Evolutionary conservation across 257 asterid genomes (phyloP).

Genomic region (Datura wrightii): DNA sequence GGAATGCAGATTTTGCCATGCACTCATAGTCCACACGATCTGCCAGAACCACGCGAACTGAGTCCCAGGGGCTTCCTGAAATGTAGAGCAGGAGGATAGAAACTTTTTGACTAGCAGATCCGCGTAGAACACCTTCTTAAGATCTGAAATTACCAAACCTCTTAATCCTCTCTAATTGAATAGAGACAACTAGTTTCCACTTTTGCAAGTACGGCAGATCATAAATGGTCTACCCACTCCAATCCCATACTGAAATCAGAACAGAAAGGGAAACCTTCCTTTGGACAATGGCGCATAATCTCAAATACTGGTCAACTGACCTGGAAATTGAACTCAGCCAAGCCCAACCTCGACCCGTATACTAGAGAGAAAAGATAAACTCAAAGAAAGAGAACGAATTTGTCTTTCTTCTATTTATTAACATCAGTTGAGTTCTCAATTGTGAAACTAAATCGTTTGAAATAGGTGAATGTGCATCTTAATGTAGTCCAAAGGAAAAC

Average conservation of each 20-base stretch:
- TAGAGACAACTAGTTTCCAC: constrained; percentile 9
- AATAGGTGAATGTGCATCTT: constrained; percentile 22
- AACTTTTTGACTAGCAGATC: neutral
- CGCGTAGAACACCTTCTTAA: neutral
- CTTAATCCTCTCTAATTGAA: constrained; percentile 10
- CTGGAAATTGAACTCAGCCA: neutral
- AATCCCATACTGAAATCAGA: neutral
- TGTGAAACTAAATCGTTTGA: constrained; percentile 10
- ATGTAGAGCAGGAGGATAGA: constrained; percentile 16
- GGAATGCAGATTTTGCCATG: neutral
- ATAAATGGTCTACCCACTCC: neutral
- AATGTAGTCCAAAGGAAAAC: constrained; percentile 1
- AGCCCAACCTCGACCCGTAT: neutral
- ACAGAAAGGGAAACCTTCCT: constrained; percentile 4
- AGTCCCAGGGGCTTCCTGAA: constrained; percentile 20
- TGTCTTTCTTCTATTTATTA: neutral
- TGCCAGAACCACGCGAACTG: neutral
- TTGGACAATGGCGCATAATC: constrained; percentile 5
- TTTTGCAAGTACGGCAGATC: constrained; percentile 7
- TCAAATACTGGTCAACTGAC: constrained; percentile 14
- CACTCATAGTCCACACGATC: neutral
- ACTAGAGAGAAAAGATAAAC: neutral
- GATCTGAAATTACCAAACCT: neutral
- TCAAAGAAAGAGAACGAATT: neutral
- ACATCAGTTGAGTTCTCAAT: constrained; percentile 10